Percentiles rank a stretch among this genome's conserved stretches.
These are phyloP conservation scores for Stephania yunnanensis DNA, from an alignment of 164 flowering plant genomes.

Conservation along the genomic window DNA sequence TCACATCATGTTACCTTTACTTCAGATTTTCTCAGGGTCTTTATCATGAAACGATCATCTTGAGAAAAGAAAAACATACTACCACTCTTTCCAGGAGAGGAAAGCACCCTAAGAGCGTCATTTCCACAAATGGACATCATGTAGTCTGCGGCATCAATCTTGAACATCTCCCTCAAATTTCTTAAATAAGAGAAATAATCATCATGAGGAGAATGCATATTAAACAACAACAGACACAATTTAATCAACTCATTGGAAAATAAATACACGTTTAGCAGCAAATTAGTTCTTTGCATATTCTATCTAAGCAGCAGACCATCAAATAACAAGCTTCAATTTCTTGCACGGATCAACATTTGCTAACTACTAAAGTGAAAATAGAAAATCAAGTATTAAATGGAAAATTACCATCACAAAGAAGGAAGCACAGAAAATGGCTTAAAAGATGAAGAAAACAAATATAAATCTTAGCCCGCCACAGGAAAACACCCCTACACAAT, in stretches of 20 bases:
- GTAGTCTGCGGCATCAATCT: conserved; percentile 97
- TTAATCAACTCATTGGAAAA: conserved; percentile 1
- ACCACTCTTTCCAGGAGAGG: conserved; percentile 99
- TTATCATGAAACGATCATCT: conserved; percentile 98
- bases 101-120: conserved; percentile 92
- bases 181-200: conserved; percentile 24
- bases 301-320: neutral
- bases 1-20: conserved; percentile 51
- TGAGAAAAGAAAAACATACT: conserved; percentile 92
- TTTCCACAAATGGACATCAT: conserved; percentile 99
- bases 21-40: conserved; percentile 93
- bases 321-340: neutral
- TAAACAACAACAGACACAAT: neutral
- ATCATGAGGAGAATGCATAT: neutral
- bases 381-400: neutral
- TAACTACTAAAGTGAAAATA: neutral
- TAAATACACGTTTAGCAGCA: neutral
- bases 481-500: neutral
- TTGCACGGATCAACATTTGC: neutral
- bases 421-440: neutral
- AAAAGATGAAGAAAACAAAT: neutral
- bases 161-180: conserved; percentile 92
- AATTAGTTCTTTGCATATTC: neutral
- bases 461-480: neutral
- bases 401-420: neutral